phyloP scores from a whole-genome alignment of 2,329 filamentous ascomycete species.

The Verticillium tricorpus region DNA sequence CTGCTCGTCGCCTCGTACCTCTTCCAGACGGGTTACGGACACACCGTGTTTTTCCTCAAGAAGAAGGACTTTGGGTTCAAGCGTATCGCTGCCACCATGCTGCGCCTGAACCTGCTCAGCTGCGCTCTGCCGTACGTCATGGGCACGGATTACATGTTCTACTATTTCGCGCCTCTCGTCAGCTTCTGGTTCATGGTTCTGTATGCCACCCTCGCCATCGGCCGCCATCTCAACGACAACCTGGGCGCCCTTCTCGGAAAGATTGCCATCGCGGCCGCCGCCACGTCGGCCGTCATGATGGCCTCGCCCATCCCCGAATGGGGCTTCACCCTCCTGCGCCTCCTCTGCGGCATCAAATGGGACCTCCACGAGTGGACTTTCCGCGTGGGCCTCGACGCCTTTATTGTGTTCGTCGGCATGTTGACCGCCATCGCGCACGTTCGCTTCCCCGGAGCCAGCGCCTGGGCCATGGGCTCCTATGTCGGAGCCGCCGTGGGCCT shows the following conservation, averaged over 20 bases:
- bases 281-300: slow-evolving; percentile 28
- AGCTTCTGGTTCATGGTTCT: slow-evolving; percentile 59
- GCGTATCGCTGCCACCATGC: slow-evolving; percentile 39
- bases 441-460: not conserved
- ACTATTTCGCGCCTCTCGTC: slow-evolving; percentile 54
- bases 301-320: slow-evolving; percentile 21
- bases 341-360: slow-evolving; percentile 43
- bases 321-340: slow-evolving; percentile 23
- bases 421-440: slow-evolving; percentile 35
- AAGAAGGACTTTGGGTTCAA: slow-evolving; percentile 51
- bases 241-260: slow-evolving; percentile 39
- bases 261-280: slow-evolving; percentile 35
- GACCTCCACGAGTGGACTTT: slow-evolving; percentile 43
- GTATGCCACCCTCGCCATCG: slow-evolving; percentile 46
- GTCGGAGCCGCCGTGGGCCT: not conserved
- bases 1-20: slow-evolving; percentile 53
- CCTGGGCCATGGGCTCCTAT: not conserved
- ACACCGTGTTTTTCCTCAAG: slow-evolving; percentile 52
- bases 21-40: slow-evolving; percentile 58
- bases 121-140: slow-evolving; percentile 50
- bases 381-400: slow-evolving; percentile 46
- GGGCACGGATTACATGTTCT: slow-evolving; percentile 43
- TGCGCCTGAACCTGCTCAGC: slow-evolving; percentile 53
- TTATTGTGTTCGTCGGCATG: slow-evolving; percentile 53
- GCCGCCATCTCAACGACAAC: slow-evolving; percentile 35